Conservation (phyloP, 192 early-diverging fungal genomes). For the Linnemannia schmuckeri region DNA sequence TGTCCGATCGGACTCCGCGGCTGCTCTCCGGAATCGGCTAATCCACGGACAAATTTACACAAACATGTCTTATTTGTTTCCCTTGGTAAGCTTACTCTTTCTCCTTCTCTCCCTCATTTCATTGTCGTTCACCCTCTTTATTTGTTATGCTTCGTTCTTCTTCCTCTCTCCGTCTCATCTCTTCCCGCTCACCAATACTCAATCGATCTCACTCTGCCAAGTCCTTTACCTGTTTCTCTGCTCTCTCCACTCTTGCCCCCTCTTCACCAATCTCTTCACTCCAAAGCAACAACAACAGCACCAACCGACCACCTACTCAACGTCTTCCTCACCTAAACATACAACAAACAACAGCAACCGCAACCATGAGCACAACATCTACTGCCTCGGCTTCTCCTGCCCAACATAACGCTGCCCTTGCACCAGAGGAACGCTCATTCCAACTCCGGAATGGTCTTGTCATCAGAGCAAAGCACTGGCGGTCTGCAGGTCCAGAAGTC, state of each 20-base stretch:
- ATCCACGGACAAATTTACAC: background rate
- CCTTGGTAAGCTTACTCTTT: background rate
- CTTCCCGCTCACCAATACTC: background rate
- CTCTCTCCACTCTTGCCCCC: background rate
- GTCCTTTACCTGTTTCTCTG: background rate
- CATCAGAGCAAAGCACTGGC: constrained; percentile 27
- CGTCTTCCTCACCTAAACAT: background rate
- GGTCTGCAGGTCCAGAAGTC: background rate
- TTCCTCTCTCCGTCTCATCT: background rate
- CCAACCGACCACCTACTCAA: background rate
- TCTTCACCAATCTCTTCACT: background rate
- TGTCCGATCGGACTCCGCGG: background rate
- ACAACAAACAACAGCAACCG: background rate
- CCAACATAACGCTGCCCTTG: background rate
- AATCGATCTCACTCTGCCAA: background rate
- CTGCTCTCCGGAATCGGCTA: background rate
- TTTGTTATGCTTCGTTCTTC: background rate
- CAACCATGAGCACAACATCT: background rate
- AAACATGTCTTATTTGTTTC: background rate
- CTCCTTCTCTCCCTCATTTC: background rate
- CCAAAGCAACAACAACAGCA: background rate
- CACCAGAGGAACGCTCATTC: constrained; percentile 27
- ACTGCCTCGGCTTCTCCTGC: background rate
- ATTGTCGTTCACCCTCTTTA: background rate
- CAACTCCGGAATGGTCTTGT: constrained; percentile 28